Base-by-base conservation (phyloP, 2,329 filamentous ascomycete species). In the Paradendryphiella salina region DNA sequence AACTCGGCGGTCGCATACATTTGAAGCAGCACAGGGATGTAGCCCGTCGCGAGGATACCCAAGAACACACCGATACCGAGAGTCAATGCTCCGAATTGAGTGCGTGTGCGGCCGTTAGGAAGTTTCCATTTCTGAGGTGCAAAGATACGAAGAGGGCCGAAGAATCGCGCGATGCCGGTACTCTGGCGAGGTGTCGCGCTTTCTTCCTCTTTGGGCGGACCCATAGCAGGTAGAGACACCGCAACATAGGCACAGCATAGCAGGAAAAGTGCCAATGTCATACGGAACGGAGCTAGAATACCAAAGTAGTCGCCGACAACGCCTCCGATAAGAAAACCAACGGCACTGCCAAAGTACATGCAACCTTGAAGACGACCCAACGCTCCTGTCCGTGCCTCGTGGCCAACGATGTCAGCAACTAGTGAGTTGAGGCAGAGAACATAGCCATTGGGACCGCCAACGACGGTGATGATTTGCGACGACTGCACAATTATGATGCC, bases 401-500 rank as follows among this genome's bases (percentile, higher is more conserved):
- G 80, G 32, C 81, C 76, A 0, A 87, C 82, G 2, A 87, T 75
- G 64, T 89, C 86, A 1, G 85, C 81, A 0, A 86, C 84, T 36
- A 86, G 84, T 10, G 85, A 85, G 59, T 89, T 89, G 17, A 88
- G 75, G 1, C 86, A 81, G 3, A 89, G 77, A 7, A 89, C 79
- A 61, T 88, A 89, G 0, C 87, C 87, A 0, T 82, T 81, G 0
- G 86, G 86, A 0, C 87, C 87, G 0, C 87, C 87, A 2, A 89
- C 57, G 13, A 89, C 76, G 0, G 85, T 88, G 46, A 89, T 85
- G 13, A 85, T 72, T 72, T 90, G 87, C 0, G 82, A 86, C 20
- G 73, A 72, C 68, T 90, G 87, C 23, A 89, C 82, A 21, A 89
- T 85, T 11, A 83, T 72, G 60, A 89, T 87, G n/a, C 87, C 87